Conservation (phyloP, 345 rosid species). For the Eucalyptus tenuipes region DNA sequence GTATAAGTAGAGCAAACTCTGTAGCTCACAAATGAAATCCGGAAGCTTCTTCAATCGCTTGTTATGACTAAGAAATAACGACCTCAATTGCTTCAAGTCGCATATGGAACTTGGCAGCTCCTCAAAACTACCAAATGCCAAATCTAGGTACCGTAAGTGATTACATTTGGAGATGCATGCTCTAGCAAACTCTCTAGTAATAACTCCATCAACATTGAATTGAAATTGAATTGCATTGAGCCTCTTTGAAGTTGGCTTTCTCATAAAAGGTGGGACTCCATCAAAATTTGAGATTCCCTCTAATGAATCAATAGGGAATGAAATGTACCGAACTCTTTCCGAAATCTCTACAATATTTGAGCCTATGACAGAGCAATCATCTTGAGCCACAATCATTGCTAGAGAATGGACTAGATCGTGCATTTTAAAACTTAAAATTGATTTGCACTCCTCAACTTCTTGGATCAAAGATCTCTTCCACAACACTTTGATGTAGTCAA, state of each 20-base stretch:
- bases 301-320: accelerated
- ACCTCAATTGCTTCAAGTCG: neutral
- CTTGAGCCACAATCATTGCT: neutral
- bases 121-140: accelerated
- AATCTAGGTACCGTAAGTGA: neutral
- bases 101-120: neutral
- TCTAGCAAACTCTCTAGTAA: neutral
- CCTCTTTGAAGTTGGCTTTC: neutral
- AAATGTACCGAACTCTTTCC: accelerated
- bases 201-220: accelerated
- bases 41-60: neutral
- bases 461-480: neutral
- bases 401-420: neutral
- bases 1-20: neutral
- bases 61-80: accelerated
- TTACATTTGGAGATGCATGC: neutral
- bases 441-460: accelerated
- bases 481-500: neutral
- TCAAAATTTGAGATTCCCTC: neutral
- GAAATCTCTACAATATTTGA: accelerated
- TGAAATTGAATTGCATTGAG: accelerated
- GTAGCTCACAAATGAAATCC: neutral
- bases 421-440: accelerated
- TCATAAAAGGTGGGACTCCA: neutral
- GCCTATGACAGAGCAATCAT: accelerated